Conservation (phyloP, 768 basidiomycete genomes). For the Favolaschia claudopus region DNA sequence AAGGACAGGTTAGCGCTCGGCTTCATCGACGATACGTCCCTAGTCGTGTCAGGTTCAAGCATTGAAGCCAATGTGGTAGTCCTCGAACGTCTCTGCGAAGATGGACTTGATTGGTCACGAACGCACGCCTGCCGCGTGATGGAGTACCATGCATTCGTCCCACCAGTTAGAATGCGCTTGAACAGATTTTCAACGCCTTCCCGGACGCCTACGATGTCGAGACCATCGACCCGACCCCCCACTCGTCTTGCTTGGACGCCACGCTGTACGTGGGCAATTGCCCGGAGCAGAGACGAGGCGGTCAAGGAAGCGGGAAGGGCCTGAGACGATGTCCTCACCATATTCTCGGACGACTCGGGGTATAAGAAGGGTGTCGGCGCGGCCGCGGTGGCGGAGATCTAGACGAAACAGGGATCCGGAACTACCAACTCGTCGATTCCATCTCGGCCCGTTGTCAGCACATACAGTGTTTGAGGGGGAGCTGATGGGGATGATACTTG, state of each 20-base stretch:
- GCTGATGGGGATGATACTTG: conserved; percentile 19
- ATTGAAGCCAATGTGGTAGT: no score
- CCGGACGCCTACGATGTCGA: neutral
- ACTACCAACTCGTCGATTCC: neutral
- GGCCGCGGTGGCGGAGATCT: conserved; percentile 7
- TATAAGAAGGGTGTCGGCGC: conserved; percentile 15
- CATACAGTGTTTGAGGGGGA: conserved; percentile 29
- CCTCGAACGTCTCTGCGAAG: no score
- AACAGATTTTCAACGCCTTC: no score
- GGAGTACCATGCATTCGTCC: no score
- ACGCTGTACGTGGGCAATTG: neutral
- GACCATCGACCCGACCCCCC: neutral
- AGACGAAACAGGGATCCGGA: no score
- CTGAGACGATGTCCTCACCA: neutral
- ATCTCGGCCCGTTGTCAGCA: neutral
- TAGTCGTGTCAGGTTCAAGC: no score
- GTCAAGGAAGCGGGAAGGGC: neutral
- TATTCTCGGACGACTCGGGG: conserved; percentile 26
- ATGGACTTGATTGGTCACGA: no score
- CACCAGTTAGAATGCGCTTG: no score
- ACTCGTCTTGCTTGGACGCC: neutral
- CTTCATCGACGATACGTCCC: no score
- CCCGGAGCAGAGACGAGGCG: conserved; percentile 1
- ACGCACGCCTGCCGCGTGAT: no score
- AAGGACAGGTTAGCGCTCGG: no score